Base-by-base conservation (phyloP, 345 rosid species). In the Murraya koenigii region DNA sequence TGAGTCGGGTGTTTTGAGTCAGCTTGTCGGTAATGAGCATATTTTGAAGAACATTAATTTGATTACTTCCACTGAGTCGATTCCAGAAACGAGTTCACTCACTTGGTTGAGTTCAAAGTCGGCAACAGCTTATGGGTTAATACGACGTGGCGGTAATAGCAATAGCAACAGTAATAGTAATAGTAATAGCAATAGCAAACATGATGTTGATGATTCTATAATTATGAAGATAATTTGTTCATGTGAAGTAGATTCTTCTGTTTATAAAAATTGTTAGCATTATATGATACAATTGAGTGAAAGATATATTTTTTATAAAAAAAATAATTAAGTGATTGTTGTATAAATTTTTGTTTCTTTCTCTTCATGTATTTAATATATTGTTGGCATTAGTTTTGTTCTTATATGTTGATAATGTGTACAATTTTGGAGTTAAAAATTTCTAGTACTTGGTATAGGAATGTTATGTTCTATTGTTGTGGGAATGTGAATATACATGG, bases 211-310 rank as follows among this genome's bases (percentile, higher is more conserved):
- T 74, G 81, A 80, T 66, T 74, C 80, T 26, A 56, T 77, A 33
- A 83, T 92, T 71, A 90, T 80, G 93, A 90, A 83, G 86, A 85
- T 83, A 73, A 85, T 93, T 56, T 93, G 98, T 89, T 84, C 90
- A 26, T 65, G 78, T 69, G 90, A 90, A 68, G 75, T 77, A 60
- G 91, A 87, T 80, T 90, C 89, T 71, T 83, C 85, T 77, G 93
- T 92, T 22, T 93, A 93, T 83, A 92, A 59, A 68, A 90, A 90
- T 75, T 93, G 96, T 84, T 88, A 88, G 80, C 36, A 55, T 25
- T n/a, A 35, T n/a, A 22, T 35, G 28, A 44, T 75, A 7, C 19
- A 11, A 3, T 14, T 7, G 35, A 38, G 35, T 38, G 30, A 75
- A 32, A n/a, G 62, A 26, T 9, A 22, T 52, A 44, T 81, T 66